Evolutionary conservation across 768 basidiomycete genomes (phyloP), one percentile per base, ranked within the genome.

Genomic region (Pleurotus pulmonarius): DNA sequence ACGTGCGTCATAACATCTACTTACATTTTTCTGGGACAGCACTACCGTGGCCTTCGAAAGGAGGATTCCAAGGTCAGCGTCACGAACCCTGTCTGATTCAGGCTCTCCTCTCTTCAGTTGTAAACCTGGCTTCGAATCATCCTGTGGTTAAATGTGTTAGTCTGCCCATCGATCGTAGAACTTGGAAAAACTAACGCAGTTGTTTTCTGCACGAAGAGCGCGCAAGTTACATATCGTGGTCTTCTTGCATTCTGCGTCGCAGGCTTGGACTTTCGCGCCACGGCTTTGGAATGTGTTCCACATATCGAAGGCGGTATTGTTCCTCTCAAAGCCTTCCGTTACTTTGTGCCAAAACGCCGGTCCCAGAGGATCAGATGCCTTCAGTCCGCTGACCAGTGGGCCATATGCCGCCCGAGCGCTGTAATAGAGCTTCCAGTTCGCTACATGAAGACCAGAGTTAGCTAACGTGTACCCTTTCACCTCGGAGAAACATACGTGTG

Each of bases 311-410:
- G 75, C 71, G 15, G 69, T 65, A 44, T 79, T 74, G 60, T 83
- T 78, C 18, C 65, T 58, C 46, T 68, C 76, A 58, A 85, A 81
- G 0, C 70, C 76, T 56, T 83, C 82, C 0, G 84, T 85, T 4
- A 85, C 73, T 49, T 70, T 68, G 64, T 86, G 84, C 84, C 84
- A 87, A 69, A 86, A 86, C 7, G 75, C 65, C 2, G 83, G 73
- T 24, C 69, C 71, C 12, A 87, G 71, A 1, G 83, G 12, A 20
- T 53, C 51, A 0, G 51, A 18, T 11, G 34, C 15, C 39, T 53
- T 40, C n/a, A 53, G 51, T 37, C 51, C 51, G 39, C 51, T 53
- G 9, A 78, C 75, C 3, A 78, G 70, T 13, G 78, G 66, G 0
- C 79, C 79, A 61, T 85, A 86, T 4, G 73, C 69, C 18, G 72